Conservation (phyloP, 75 land plant species). For the Sequoia sempervirens region DNA sequence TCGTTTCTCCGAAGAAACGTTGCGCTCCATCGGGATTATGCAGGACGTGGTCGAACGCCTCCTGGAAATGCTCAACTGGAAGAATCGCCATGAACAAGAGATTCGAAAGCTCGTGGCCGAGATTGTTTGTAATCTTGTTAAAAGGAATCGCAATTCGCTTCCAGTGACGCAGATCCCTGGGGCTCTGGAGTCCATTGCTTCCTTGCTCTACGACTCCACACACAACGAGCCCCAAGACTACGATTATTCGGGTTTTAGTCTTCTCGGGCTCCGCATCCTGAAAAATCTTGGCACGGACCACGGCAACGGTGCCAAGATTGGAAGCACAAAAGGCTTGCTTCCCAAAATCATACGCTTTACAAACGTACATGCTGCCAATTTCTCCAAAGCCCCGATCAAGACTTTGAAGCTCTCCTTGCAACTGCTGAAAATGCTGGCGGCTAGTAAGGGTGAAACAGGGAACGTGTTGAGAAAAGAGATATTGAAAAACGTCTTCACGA, state of each 20-base stretch:
- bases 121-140: constrained; percentile 46
- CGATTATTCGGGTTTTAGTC: not conserved
- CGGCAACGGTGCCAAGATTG: constrained; percentile 23
- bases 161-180: constrained; percentile 72
- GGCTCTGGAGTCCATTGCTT: constrained; percentile 70
- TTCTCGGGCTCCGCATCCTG: constrained; percentile 19
- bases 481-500: constrained; percentile 38
- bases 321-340: constrained; percentile 13
- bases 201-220: constrained; percentile 32
- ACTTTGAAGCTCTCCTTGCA: constrained; percentile 49
- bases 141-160: constrained; percentile 48
- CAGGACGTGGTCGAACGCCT: constrained; percentile 56
- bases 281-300: constrained; percentile 41
- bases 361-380: constrained; percentile 6
- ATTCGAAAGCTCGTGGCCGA: constrained; percentile 57
- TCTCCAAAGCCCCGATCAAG: constrained; percentile 29
- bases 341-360: constrained; percentile 43
- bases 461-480: constrained; percentile 50
- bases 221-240: constrained; percentile 4
- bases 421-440: constrained; percentile 53
- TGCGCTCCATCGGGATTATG: constrained; percentile 64
- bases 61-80: constrained; percentile 89
- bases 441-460: constrained; percentile 56
- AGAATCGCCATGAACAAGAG: constrained; percentile 50
- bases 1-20: constrained; percentile 43